Conservation (phyloP, 345 rosid genomes). For the Cardiospermum halicacabum region DNA sequence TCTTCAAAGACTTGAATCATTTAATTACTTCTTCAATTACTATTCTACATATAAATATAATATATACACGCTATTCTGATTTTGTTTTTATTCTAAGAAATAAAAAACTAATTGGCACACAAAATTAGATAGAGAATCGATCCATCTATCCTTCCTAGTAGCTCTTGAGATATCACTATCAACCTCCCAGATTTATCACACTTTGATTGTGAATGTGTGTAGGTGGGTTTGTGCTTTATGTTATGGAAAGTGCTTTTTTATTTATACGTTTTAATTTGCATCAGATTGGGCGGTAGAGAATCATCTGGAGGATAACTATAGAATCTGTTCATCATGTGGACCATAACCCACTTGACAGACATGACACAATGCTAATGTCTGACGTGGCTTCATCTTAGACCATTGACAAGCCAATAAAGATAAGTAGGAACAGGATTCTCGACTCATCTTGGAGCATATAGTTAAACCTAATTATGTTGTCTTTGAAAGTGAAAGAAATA, state of each 20-base stretch:
- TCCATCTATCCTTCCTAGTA: neutral
- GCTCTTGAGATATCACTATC: neutral
- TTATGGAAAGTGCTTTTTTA: neutral
- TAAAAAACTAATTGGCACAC: neutral
- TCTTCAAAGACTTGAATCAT: neutral
- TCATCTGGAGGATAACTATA: constrained; percentile 10
- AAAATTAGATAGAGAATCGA: neutral
- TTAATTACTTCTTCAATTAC: neutral
- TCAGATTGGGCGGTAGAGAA: constrained; percentile 11
- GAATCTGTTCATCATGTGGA: constrained; percentile 4
- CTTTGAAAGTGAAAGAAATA: neutral
- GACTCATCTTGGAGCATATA: neutral
- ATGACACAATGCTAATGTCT: neutral
- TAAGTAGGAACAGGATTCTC: constrained; percentile 13
- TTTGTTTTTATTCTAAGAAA: neutral
- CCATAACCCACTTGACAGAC: constrained; percentile 13
- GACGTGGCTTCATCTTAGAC: constrained; percentile 16
- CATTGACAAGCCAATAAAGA: neutral
- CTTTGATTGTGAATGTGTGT: neutral
- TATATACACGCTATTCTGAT: too few species aligned
- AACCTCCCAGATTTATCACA: neutral
- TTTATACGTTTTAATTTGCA: constrained; percentile 3
- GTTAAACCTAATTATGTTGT: neutral
- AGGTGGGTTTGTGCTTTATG: neutral
- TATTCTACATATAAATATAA: neutral